phyloP scores from a whole-genome alignment of 345 rosid species.

The Raphanus sativus region DNA sequence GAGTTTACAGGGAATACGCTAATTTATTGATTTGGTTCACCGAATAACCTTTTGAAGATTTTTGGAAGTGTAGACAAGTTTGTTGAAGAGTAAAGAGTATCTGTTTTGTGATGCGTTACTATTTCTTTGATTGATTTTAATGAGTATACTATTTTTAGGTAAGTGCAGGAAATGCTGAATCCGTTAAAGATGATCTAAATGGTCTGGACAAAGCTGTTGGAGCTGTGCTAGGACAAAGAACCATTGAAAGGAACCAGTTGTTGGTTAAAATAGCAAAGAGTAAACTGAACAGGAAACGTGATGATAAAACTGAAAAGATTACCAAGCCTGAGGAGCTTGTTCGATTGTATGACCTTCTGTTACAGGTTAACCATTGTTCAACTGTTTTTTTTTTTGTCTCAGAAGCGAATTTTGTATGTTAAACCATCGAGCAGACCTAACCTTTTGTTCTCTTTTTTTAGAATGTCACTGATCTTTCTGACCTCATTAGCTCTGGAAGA shows the following conservation, averaged over 20 bases:
- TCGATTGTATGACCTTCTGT: constrained; percentile 85
- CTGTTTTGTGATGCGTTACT: constrained; percentile 20
- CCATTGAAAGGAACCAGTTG: constrained; percentile 91
- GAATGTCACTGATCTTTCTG: constrained; percentile 96
- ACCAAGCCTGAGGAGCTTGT: constrained; percentile 98
- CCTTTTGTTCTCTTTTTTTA: constrained; percentile 41
- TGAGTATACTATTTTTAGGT: constrained; percentile 46
- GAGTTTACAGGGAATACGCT: constrained; percentile 2
- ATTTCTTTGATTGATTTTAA: constrained; percentile 17
- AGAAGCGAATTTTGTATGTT: neutral
- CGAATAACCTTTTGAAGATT: neutral
- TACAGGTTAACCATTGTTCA: constrained; percentile 57
- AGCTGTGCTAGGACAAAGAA: constrained; percentile 84
- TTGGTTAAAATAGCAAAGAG: constrained; percentile 87
- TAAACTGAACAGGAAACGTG: constrained; percentile 74
- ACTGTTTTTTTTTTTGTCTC: neutral
- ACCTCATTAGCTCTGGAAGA: constrained; percentile 95
- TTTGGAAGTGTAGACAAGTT: constrained; percentile 11
- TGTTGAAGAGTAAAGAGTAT: neutral
- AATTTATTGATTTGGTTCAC: constrained; percentile 7
- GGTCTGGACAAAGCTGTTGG: constrained; percentile 98
- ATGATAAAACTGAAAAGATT: constrained; percentile 84
- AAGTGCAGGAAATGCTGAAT: constrained; percentile 91
- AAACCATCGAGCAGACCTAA: constrained; percentile 20
- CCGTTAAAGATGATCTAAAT: constrained; percentile 84